Base-by-base conservation (phyloP, 306 rosid species). In the Ziziphus jujuba region DNA sequence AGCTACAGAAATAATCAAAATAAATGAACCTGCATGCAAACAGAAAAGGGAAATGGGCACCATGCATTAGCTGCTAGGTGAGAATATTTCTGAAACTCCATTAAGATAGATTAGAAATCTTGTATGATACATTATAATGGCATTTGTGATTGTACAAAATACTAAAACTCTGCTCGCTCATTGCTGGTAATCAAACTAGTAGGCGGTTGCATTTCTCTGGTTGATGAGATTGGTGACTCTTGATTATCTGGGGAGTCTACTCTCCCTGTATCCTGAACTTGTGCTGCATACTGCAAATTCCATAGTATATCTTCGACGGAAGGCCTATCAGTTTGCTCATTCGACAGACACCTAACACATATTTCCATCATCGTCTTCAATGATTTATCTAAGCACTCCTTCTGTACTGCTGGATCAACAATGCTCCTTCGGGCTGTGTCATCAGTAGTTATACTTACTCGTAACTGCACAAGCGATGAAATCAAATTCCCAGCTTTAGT, bases 231-330 rank as follows among this genome's bases (percentile, higher is more conserved):
- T 19, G 85, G 81, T 0, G 86, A 80, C 19, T 75, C 85, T 60
- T 73, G 72, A 23, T 62, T 63, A 69, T 82, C 84, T 65, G 28
- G 76, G 59, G 73, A 56, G 74, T 86, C 85, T 60, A 68, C 77
- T 77, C 38, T 73, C 65, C 85, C 80, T 43, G 85, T 73, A 68
- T 84, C 84, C 80, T 93, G 99, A 81, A 93, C 87, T 72, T 90
- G 99, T 59, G 87, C 90, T 55, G 97, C 97, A 81, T 86, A 93
- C 64, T 90, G 97, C 87, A 93, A 68, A 79, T 89, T 90, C 99
- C 99, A 93, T 25, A 93, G 90, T 66, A 90, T 77, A 70, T 87
- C 99, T 75, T 88, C 99, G 12, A 90, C 87, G 4, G 99, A 86
- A 70, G 97, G 99, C 76, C 92, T 82, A 6, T 77, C 80, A 61